Percentiles rank a stretch among this genome's conserved stretches.
These are phyloP conservation scores for Aspergillus costaricaensis DNA, from an alignment of 2,329 filamentous ascomycete species.

Conservation along the genomic window DNA sequence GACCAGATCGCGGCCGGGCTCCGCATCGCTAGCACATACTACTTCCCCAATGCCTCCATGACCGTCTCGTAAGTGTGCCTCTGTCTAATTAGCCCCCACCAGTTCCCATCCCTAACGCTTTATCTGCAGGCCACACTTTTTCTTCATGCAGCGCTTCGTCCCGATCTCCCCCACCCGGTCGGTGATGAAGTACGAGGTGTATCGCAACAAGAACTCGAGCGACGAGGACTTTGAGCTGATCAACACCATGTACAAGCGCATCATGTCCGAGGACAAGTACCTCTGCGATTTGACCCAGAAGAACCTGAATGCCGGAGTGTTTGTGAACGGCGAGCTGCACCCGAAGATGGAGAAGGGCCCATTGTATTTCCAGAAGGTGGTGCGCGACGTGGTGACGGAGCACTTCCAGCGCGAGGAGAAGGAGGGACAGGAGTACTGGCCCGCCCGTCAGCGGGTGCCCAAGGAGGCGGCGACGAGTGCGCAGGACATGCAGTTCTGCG, in stretches of 20 bases:
- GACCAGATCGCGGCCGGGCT: conserved; percentile 53
- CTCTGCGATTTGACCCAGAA: conserved; percentile 61
- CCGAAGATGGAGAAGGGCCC: conserved; percentile 60
- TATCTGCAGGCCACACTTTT: conserved; percentile 52
- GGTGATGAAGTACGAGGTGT: conserved; percentile 65
- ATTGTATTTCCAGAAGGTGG: conserved; percentile 56
- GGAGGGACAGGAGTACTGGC: conserved; percentile 54
- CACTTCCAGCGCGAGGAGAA: conserved; percentile 52
- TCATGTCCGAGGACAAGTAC: conserved; percentile 65
- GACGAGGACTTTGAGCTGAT: conserved; percentile 61
- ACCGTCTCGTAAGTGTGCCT: conserved; percentile 32
- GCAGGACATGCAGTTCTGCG: conserved; percentile 37
- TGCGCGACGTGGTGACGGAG: conserved; percentile 51
- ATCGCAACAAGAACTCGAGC: conserved; percentile 59
- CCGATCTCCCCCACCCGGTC: conserved; percentile 55
- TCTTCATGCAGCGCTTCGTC: conserved; percentile 65
- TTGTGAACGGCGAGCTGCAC: conserved; percentile 63
- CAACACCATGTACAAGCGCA: conserved; percentile 61
- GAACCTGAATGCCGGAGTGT: conserved; percentile 62
- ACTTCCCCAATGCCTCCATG: conserved; percentile 39
- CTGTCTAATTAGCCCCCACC: no score
- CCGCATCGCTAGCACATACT: conserved; percentile 37
- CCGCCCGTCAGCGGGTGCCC: conserved; percentile 45
- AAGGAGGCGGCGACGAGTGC: conserved; percentile 26
- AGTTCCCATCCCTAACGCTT: neutral